Evolutionary conservation across 164 flowering plant genomes (phyloP).

Genomic region (Macadamia integrifolia): DNA sequence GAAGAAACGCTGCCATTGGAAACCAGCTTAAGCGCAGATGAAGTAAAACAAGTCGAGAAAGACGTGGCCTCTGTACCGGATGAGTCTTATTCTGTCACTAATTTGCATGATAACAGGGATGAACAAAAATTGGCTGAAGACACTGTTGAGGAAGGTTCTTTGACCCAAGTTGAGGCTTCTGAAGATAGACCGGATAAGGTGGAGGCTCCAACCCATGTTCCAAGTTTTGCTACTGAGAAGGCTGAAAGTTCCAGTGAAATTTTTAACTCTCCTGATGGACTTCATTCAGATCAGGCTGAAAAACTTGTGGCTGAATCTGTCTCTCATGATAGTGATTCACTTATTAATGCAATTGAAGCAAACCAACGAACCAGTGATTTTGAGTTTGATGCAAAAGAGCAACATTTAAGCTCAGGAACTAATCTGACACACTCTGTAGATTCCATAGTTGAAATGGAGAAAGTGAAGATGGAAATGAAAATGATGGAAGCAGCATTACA

Average conservation of each 20-base stretch:
- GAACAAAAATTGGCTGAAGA: slow-evolving; percentile 27
- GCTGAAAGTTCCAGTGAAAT: slow-evolving; percentile 27
- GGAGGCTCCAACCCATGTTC: slow-evolving; percentile 23
- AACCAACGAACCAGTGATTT: slow-evolving; percentile 21
- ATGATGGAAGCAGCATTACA: slow-evolving; percentile 95
- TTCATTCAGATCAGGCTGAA: slow-evolving; percentile 6
- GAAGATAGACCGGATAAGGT: slow-evolving; percentile 19
- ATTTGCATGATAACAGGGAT: slow-evolving; percentile 21
- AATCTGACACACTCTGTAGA: slow-evolving; percentile 32
- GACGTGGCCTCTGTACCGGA: slow-evolving; percentile 7
- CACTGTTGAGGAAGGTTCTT: slow-evolving; percentile 20
- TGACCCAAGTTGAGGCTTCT: slow-evolving; percentile 21
- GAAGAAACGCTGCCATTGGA: slow-evolving; percentile 28
- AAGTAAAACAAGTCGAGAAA: slow-evolving; percentile 22
- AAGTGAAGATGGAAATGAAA: slow-evolving; percentile 78
- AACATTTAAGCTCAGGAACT: slow-evolving; percentile 30
- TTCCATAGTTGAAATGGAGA: slow-evolving; percentile 55
- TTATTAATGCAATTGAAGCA: slow-evolving; percentile 24
- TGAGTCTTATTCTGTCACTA: slow-evolving; percentile 20
- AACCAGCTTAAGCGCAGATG: slow-evolving; percentile 19
- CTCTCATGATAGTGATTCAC: slow-evolving; percentile 27
- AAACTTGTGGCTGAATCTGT: slow-evolving; percentile 25
- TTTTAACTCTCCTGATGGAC: background rate
- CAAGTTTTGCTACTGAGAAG: slow-evolving; percentile 19
- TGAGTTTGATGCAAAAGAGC: slow-evolving; percentile 33